Evolutionary conservation across 257 asterid genomes (phyloP).

Genomic region (Lycium ferocissimum): DNA sequence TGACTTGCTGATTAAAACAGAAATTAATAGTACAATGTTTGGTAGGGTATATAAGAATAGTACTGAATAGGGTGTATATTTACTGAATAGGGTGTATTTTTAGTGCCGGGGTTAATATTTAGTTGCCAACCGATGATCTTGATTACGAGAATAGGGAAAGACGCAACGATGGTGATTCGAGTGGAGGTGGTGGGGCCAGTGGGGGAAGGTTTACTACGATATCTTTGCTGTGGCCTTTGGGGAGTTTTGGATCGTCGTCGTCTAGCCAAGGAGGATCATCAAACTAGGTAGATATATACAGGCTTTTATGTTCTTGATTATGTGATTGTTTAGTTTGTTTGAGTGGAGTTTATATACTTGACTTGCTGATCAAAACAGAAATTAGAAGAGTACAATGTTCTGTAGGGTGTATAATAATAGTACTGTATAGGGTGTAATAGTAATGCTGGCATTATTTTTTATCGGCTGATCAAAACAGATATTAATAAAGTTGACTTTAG

Average conservation of each 20-base stretch:
- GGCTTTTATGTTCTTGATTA: not conserved
- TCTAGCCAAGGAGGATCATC: conserved; percentile 49
- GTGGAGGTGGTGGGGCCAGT: conserved; percentile 31
- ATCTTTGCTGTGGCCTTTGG: conserved; percentile 56
- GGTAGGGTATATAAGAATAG: too few species aligned
- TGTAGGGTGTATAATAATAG: too few species aligned
- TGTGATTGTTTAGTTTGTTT: not conserved
- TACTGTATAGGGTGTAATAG: too few species aligned
- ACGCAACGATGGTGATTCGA: conserved; percentile 29
- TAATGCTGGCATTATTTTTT: too few species aligned
- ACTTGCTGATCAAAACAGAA: not conserved
- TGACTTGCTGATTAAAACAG: not conserved
- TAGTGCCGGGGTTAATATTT: too few species aligned
- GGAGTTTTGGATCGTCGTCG: conserved; percentile 52
- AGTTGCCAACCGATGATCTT: conserved; percentile 71
- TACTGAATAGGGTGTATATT: too few species aligned
- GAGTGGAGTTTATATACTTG: not conserved
- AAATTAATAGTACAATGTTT: too few species aligned
- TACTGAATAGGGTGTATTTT: too few species aligned
- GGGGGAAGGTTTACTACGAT: conserved; percentile 57
- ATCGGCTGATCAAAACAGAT: too few species aligned
- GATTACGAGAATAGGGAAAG: conserved; percentile 62
- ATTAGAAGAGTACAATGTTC: too few species aligned
- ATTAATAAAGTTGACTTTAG: too few species aligned
- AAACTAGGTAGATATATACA: conserved; percentile 28